These are phyloP conservation scores for Euptelea pleiosperma DNA, from an alignment of 164 flowering plant species.

Conservation along the genomic window DNA sequence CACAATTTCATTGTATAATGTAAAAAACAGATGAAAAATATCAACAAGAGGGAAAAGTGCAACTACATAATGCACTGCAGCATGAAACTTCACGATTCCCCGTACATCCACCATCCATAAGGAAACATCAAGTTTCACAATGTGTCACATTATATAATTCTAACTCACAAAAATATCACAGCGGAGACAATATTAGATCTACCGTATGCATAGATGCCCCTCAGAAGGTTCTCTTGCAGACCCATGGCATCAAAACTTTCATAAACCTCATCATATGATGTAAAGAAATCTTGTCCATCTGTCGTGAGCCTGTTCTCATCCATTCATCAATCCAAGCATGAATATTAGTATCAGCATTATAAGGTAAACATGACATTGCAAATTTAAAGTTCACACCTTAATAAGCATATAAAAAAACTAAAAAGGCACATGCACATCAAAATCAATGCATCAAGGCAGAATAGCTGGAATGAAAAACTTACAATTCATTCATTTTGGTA, in stretches of 20 bases:
- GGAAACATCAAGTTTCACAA: too few relatives aligned
- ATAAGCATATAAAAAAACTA: background rate
- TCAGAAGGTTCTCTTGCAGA: conserved; percentile 59
- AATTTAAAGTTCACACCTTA: background rate
- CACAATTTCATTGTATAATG: background rate
- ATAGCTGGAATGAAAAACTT: conserved; percentile 11
- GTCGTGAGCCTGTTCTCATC: conserved; percentile 29
- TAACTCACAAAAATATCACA: background rate
- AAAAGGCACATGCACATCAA: background rate
- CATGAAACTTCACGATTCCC: too few relatives aligned
- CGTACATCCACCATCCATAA: too few relatives aligned
- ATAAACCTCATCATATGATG: conserved; percentile 55
- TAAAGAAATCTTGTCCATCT: conserved; percentile 56
- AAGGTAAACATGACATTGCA: too few relatives aligned
- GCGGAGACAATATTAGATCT: background rate
- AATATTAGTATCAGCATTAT: background rate
- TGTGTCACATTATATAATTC: background rate
- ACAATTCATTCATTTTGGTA: conserved; percentile 58
- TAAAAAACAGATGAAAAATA: too few relatives aligned
- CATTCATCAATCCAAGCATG: conserved; percentile 8
- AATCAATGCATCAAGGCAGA: background rate
- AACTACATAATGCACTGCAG: too few relatives aligned
- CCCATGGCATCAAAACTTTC: conserved; percentile 66
- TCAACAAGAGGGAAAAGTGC: too few relatives aligned
- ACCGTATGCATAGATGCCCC: conserved; percentile 83